Base-by-base conservation (phyloP, 2,329 filamentous ascomycete genomes). In the Aplosporella prunicola region DNA sequence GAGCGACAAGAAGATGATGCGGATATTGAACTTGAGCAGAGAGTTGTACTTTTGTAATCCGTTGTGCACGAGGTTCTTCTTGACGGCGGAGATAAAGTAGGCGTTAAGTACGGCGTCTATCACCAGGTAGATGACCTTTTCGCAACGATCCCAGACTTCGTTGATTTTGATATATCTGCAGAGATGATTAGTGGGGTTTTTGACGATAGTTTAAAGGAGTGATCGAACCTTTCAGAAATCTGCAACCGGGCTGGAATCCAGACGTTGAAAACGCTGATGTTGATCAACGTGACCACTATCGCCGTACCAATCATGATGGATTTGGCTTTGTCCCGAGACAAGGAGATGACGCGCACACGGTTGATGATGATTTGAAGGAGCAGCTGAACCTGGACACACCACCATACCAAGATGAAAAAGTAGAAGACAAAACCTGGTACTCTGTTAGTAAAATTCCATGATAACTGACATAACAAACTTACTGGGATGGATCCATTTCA, bases 21-120 rank as follows among this genome's bases (percentile, higher is more conserved):
- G 60, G 16, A 66, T 62, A 35, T 72, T 73, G 53, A 71, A 72
- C 6, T 53, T 53, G 3, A 71, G 61, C 0, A 73, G 58, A 4
- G 62, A 62, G 41, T 64, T 59, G 48, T 74, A 73, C 43, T 73
- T 73, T 6, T 60, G 61, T 3, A 72, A 52, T 2, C 66, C 66
- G 32, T 71, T 65, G 25, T 61, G 56, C 11, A 72, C 54, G 0
- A 74, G 60, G 2, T 67, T 60, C 4, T 55, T 51, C 45, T 68
- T 64, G 20, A 72, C 68, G 5, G 50, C 60, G 45, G 46, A 62
- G 35, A 62, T 41, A 44, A 62, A 62, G 31, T 61, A 61, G 50
- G 52, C 60, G 29, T 63, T 63, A 5, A 63, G 51, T 3, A 32
- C 31, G 5, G 51, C 57, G 30, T 63, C 60, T 11, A 60, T 53